Evolutionary conservation across 345 rosid species (phyloP), one percentile per base, ranked within the genome.

Genomic region (Rhizophora apiculata): DNA sequence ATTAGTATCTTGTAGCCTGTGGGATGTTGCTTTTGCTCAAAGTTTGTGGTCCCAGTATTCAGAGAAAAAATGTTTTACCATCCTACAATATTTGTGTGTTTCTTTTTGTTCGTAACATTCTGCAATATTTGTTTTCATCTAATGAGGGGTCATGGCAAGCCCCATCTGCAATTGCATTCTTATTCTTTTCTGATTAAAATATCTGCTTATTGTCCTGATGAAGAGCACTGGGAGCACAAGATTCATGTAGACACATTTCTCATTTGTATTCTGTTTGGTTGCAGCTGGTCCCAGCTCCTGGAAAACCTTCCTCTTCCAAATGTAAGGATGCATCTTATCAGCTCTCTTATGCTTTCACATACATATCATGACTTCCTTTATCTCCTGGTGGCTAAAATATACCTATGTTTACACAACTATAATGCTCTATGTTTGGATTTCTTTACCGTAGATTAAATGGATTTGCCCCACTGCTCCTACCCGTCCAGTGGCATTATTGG

Each of bases 241-340:
- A 32, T 31, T 22, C 37, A n/a, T 9, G 26, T 51, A 56, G 8
- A 8, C 20, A 66, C 64, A 60, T 55, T 60, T 72, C 80, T 79
- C 60, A 84, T 70, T 65, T 51, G 53, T 81, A 54, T 63, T 68
- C 71, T 75, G 61, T 76, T 82, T 79, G 68, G 48, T 60, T 81
- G 75, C 94, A 93, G 98, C 80, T 89, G 89, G 84, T 89, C 94
- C 75, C 98, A 93, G 81, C 87, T 86, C 68, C 78, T 93, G 87
- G 98, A 90, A 76, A 82, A 79, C 82, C 94, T 93, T 68, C 89
- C 85, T 83, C 96, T 93, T 78, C 91, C 97, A 72, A 93, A 93
- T 74, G 98, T 93, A 85, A 85, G 96, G 39, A 76, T 56, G 59
- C 43, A 60, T 67, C 27, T 27, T 43, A n/a, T 19, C 11, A 1